Evolutionary conservation across 1,139 yeast genomes (phyloP).

Genomic region (Hansenula lynferdii): DNA sequence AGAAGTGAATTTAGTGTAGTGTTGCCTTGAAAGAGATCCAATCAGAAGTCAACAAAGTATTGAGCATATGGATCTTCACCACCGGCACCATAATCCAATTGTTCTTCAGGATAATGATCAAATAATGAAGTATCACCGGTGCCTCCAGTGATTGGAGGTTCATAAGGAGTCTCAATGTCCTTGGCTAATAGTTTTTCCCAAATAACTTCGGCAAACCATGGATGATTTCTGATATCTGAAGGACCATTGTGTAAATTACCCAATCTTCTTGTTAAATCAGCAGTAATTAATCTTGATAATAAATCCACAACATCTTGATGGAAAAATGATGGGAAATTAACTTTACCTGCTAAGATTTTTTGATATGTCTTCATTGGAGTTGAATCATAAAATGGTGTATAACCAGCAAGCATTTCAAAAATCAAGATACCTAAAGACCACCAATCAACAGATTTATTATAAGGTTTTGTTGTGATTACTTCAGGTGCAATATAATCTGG

Average conservation of each 20-base stretch:
- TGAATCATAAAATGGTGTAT: constrained; percentile 95
- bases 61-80: constrained; percentile 84
- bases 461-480: constrained; percentile 94
- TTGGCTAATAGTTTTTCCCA: constrained; percentile 90
- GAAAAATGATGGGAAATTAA: constrained; percentile 82
- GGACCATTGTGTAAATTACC: constrained; percentile 94
- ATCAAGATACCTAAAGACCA: constrained; percentile 95
- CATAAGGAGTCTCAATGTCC: constrained; percentile 97
- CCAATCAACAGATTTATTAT: constrained; percentile 98
- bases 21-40: no score
- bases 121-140: constrained; percentile 94
- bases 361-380: constrained; percentile 98
- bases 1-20: no score
- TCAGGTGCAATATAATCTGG: constrained; percentile 99
- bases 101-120: constrained; percentile 94
- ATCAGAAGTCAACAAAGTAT: constrained; percentile 71
- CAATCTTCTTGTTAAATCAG: constrained; percentile 83
- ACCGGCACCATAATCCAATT: constrained; percentile 76
- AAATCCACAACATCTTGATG: constrained; percentile 88
- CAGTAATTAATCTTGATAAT: constrained; percentile 75
- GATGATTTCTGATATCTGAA: constrained; percentile 82
- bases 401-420: constrained; percentile 96
- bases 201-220: constrained; percentile 94
- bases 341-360: constrained; percentile 83
- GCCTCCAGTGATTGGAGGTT: constrained; percentile 95